Evolutionary conservation across 345 rosid species (phyloP), one percentile per base, ranked within the genome.

Genomic region (Noccaea bulbosa): DNA sequence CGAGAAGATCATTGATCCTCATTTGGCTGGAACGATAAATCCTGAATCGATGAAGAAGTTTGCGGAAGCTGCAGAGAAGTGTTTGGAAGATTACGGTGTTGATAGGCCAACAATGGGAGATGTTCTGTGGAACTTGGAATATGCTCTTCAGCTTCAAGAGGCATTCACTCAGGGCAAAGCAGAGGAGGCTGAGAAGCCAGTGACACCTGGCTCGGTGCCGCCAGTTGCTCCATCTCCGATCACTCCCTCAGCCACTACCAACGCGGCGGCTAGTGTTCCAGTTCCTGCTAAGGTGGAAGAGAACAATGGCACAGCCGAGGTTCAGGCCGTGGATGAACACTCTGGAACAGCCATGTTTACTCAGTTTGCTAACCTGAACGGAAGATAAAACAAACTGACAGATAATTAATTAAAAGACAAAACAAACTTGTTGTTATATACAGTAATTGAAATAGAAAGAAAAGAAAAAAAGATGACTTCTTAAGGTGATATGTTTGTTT

Each of bases 121-220:
- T 71, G 81, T 77, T 43, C 60, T 77, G 16, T 77, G 81, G 81
- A 72, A 77, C 43, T 77, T 77, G 73, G 81, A 72, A 48, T 77
- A 71, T 71, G 81, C 96, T 24, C 73, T 89, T 69, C 96, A 89
- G 79, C 83, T 89, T 56, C 93, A 89, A 72, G 93, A 87, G 70
- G 79, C 89, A 0, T 87, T 78, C 63, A 22, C 88, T 6, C 72
- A 76, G 37, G 90, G 87, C 10, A 81, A 84, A 73, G 59, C 78
- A 1, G 88, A 84, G 27, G 93, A 87, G n/a, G 41, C 54, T 11
- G 80, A 77, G 69, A 66, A 82, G 67, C 46, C 80, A 1, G 85
- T 77, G 5, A 73, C 66, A 34, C 78, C 82, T 7, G 48, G 67
- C 2, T 10, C 30, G 4, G 71, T 49, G 15, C 72, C 69, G 1